A percentile compares a stretch with the other conserved stretches of the same genome.
Evolutionary conservation across 768 basidiomycete genomes (phyloP).

Genomic region (Termitomyces sp.): DNA sequence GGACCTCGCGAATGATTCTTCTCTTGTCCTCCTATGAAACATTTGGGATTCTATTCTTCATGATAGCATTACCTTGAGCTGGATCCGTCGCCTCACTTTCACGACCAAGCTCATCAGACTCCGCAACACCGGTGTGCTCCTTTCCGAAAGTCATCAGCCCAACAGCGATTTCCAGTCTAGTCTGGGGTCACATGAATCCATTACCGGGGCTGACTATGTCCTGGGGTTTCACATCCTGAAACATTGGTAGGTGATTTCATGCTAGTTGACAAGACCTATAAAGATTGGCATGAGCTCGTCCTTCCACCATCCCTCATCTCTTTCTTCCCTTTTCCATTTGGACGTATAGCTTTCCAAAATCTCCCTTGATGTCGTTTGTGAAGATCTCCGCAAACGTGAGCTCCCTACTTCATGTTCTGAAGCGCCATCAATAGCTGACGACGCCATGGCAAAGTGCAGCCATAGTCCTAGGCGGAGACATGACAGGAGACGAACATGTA

Average conservation of each 20-base stretch:
- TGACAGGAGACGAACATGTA: background rate
- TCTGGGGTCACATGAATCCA: background rate
- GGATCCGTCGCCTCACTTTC: background rate
- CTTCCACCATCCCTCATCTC: background rate
- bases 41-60: background rate
- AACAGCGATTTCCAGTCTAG: background rate
- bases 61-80: background rate
- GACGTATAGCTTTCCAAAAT: background rate
- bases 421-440: background rate
- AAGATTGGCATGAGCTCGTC: no score
- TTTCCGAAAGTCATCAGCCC: no score
- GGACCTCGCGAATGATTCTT: slow-evolving; percentile 25
- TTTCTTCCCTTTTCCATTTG: background rate
- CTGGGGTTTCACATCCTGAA: background rate
- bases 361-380: background rate
- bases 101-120: background rate
- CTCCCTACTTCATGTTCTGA: background rate
- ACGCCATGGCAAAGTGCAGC: background rate
- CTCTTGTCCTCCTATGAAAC: background rate
- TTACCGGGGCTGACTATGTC: background rate
- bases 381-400: background rate
- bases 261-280: no score
- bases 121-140: no score
- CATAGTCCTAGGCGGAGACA: background rate
- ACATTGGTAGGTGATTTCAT: background rate